Base-by-base conservation (phyloP, 768 basidiomycete species). In the Termitomyces sp. region DNA sequence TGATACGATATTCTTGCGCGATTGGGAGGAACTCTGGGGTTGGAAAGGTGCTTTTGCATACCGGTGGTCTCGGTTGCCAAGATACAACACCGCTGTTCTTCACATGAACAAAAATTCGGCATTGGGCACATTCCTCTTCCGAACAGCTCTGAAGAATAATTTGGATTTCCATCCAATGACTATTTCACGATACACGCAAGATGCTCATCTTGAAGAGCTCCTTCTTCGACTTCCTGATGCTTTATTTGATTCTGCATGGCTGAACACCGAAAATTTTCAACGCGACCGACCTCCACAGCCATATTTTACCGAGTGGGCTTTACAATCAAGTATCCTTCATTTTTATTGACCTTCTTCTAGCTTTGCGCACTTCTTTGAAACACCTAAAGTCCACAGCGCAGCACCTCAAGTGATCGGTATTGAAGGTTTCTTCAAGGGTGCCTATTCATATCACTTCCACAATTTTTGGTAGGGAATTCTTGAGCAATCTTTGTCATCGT, bases 21-120 rank as follows among this genome's bases (percentile, higher is more conserved):
- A 99, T 65, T 99, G 97, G 97, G 95, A 97, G 67, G 96, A 98
- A 62, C 75, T 99, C 5, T 98, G 93, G 93, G 93, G 92, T 28
- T 97, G 91, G 88, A 84, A 87, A 63, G 95, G 95, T 38, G 93
- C 94, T 17, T 99, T 97, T 63, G 95, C 96, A 8, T 98, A 98
- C 68, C 80, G 96, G 2, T 99, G 96, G 96, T 92, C 90, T 21
- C 85, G 92, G 46, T 74, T 95, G 58, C 83, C 89, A 64, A 90
- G 87, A 67, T 98, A 98, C 70, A 98, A 98, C 76, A 98, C 96
- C 12, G 95, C 97, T 2, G 93, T 98, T 11, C 78, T 99, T 57
- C 91, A 87, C 66, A 77, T 99, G 75, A 93, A 96, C 80, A 94
- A 91, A 68, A 83, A 83, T 19, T 94, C 91, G 4, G 95, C 96